Evolutionary conservation across 2,329 filamentous ascomycete species (phyloP), one percentile per base, ranked within the genome.

Genomic region (Tolypocladium ophioglossoides): DNA sequence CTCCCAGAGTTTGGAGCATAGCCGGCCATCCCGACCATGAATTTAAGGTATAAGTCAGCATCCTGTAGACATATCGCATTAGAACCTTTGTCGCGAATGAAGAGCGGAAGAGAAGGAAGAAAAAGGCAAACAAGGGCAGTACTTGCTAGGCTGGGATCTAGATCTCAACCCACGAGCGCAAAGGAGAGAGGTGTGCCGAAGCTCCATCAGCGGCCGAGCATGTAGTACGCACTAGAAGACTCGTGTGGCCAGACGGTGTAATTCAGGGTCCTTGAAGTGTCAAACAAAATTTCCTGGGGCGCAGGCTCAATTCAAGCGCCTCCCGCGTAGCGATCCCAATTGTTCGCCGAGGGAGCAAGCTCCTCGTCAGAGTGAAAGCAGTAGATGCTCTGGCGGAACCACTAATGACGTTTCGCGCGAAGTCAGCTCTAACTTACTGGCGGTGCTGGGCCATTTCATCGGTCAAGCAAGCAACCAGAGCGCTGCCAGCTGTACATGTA

Each of bases 181-280:
- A 78, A 78, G 0, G 76, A 75, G 22, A 78, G 59, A 14, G 76
- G n/a, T 75, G 0, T 78, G 2, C 76, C 76, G 37, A 79, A 77
- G 11, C 74, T 77, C 73, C 75, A 79, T 24, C 76, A 72, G 1
- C 75, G 72, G 51, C 79, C 77, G 0, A 79, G 68, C 0, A 76
- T 72, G 53, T 78, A 79, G 20, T n/a, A 78, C 73, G 34, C 71
- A 75, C 75, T 76, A 79, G 56, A 78, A 79, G 0, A 78, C 68
- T 1, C 68, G 62, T 1, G 66, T 61, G 0, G 72, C 72, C 2
- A 66, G 52, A 1, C 64, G 60, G 0, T 69, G 67, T 2, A 64
- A 58, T 2, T 64, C 56, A 0, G 59, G 56, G 39, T 72, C 66
- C 2, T 61, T 59, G 37, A 73, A 71, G 14, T 69, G 46, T 72